Evolutionary conservation across 1,284 basidiomycete genomes (phyloP), one percentile per base, ranked within the genome.

Genomic region (Ceratobasidium theobromae): DNA sequence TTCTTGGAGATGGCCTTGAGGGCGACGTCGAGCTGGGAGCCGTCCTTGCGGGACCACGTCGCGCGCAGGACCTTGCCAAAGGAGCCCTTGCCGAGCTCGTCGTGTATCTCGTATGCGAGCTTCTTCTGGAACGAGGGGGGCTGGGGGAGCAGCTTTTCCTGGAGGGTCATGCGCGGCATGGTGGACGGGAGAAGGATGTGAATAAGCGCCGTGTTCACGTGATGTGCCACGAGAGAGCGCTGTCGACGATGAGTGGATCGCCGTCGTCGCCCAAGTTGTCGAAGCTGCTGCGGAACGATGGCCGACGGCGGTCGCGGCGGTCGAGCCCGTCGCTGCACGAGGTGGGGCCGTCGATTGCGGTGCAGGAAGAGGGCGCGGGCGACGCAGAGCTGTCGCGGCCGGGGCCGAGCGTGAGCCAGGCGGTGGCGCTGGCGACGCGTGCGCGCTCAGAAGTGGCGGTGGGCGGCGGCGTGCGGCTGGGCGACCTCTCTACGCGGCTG

Each of bases 71-170:
- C 93, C 75, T 91, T 91, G 40, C 93, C 93, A 76, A 95, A 95
- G 0, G 89, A 87, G 2, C 93, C 93, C 45, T 82, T 82, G 4
- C 93, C 93, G 1, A 95, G 79, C 14, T 86, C 80, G 38, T 87
- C 81, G 65, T 89, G 86, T 1, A 89, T 78, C 69, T 88, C 85
- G 72, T 91, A 92, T 23, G 57, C 48, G 4, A 54, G 43, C 25
- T 94, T 95, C 82, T 94, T 94, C 72, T 77, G 77, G 74, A 91
- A 94, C 66, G 88, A 91, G 0, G 89, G 81, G 1, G 93, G 93
- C 73, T 95, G 92, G 0, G 87, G 84, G 9, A 94, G 81, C 48
- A 95, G 53, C 40, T 52, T 62, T 40, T 70, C 69, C 33, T 69
- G 69, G 18, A 70, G 66, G 35, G 55, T 67, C 62, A 65, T 65